phyloP scores from a whole-genome alignment of 23 red algal genomes.

The Cyanidiococcus yangmingshanensis region DNA sequence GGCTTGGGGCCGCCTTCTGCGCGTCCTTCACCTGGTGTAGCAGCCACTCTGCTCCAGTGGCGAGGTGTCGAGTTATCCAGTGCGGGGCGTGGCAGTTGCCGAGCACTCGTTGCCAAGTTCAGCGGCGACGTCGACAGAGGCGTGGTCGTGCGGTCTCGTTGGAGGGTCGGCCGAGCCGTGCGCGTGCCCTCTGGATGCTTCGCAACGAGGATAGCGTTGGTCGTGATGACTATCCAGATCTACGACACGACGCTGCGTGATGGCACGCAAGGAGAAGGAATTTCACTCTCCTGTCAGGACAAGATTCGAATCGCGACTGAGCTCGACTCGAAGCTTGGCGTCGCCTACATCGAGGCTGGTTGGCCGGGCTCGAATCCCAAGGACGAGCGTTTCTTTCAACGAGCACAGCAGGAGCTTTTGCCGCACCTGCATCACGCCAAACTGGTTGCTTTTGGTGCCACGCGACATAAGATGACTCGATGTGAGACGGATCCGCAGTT shows the following conservation, averaged over 20 bases:
- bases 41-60: too few species aligned
- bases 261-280: conserved; percentile 83
- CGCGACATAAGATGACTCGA: conserved; percentile 57
- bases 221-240: conserved; percentile 38
- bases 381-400: conserved; percentile 71
- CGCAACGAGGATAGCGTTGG: too few species aligned
- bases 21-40: too few species aligned
- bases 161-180: too few species aligned
- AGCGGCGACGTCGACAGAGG: too few species aligned
- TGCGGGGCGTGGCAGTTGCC: too few species aligned
- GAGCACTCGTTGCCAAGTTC: too few species aligned
- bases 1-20: too few species aligned
- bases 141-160: too few species aligned
- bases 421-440: conserved; percentile 31
- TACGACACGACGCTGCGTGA: conserved; percentile 96
- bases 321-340: conserved; percentile 68
- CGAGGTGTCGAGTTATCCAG: too few species aligned
- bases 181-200: too few species aligned
- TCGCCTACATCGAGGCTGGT: conserved; percentile 88
- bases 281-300: conserved; percentile 68
- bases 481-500: conserved; percentile 64
- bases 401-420: conserved; percentile 21
- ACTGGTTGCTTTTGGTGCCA: conserved; percentile 88
- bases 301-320: conserved; percentile 65
- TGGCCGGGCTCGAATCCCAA: conserved; percentile 96